Evolutionary conservation across 768 basidiomycete species (phyloP).

Genomic region (Melanogaster broomeanus): DNA sequence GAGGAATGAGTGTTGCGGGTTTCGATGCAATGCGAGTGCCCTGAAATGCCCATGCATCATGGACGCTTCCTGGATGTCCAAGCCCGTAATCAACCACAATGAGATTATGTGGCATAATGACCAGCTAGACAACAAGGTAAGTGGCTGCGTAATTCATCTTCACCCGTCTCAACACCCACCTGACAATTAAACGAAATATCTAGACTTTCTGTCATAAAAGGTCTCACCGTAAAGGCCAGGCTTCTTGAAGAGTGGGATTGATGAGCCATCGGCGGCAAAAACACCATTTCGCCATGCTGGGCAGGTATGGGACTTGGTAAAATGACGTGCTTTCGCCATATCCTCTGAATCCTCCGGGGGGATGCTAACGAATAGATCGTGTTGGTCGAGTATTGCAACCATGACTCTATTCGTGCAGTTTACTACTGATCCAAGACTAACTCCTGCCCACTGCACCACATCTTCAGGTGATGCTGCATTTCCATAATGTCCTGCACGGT

Average conservation of each 20-base stretch:
- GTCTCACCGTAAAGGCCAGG: not conserved
- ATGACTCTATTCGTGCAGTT: not conserved
- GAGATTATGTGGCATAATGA: slow-evolving; percentile 26
- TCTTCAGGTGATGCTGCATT: slow-evolving; percentile 11
- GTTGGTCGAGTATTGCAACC: not conserved
- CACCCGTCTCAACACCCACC: not conserved
- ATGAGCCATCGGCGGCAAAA: slow-evolving; percentile 3
- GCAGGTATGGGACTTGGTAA: not conserved
- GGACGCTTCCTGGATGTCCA: slow-evolving; percentile 29
- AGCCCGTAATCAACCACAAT: slow-evolving; percentile 29
- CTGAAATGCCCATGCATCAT: slow-evolving; percentile 16
- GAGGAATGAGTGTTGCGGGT: not conserved
- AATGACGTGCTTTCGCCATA: not conserved
- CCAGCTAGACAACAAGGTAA: slow-evolving; percentile 17
- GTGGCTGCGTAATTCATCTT: not conserved
- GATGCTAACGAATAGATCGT: not conserved
- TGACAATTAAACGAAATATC: slow-evolving; percentile 5
- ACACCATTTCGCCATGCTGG: not conserved
- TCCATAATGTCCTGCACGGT: slow-evolving; percentile 25
- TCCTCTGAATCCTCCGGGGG: not conserved
- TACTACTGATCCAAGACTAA: not conserved
- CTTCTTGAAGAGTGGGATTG: not conserved
- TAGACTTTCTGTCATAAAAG: slow-evolving; percentile 3
- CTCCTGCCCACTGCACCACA: slow-evolving; percentile 4
- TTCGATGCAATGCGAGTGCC: not conserved